Base-by-base conservation (phyloP, 441 rosid species). In the Pelargonium cotyledonis region DNA sequence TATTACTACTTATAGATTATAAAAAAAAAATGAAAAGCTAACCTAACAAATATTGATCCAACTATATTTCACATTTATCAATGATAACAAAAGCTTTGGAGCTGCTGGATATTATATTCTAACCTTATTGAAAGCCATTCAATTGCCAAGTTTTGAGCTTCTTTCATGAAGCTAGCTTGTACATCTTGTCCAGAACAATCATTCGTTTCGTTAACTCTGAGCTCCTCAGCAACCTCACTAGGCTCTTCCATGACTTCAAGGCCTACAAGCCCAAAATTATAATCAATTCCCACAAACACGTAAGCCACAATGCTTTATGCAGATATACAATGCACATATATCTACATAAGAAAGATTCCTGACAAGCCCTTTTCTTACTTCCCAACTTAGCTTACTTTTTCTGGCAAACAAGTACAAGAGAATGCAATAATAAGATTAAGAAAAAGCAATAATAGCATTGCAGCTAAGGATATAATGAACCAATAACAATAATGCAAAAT, bases 101-200 rank as follows among this genome's bases (percentile, higher is more conserved):
- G 63, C 67, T 21, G 43, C 26, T 57, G 4, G 62, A 67, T 69
- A 67, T 23, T 9, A 68, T 16, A 65, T 40, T 53, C 75, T 72
- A 72, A 90, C 92, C 96, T 89, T 70, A 68, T 76, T 31, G 94
- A 85, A 71, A 93, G 91, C 70, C 82, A 80, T 68, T 80, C 76
- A 74, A 89, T 71, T 15, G 90, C 91, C 78, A 65, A 53, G 60
- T 83, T 84, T 81, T 89, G 81, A 5, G 87, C 92, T 70, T 88
- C 88, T 73, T 80, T 77, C 47, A 65, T 74, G 62, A 57, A 62
- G 77, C 74, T 79, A 40, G 64, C 77, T 70, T 65, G 64, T 38
- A 62, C 63, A 64, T 68, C 68, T 57, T 75, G 66, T 49, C 73
- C 65, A 16, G 38, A 8, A 66, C 16, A 65, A 69, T 65, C 71